Percentiles rank a stretch among this genome's conserved stretches.
phyloP scores from a whole-genome alignment of 2,329 filamentous ascomycete genomes.

The Gnomoniopsis sp. region DNA sequence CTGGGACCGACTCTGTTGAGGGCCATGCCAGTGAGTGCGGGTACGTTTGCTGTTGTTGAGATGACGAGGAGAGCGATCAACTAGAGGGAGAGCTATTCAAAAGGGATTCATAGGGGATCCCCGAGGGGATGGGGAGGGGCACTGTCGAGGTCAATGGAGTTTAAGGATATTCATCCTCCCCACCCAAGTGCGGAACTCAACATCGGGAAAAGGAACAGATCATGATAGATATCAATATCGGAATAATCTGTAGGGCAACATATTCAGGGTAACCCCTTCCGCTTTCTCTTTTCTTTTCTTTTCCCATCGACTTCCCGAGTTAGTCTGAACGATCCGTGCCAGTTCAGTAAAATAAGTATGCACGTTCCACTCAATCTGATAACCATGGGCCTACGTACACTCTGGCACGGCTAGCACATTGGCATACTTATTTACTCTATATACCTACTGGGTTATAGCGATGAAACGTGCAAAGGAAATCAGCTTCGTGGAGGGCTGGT shows the following conservation, averaged over 20 bases:
- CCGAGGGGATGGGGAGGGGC: not conserved
- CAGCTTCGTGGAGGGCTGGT: no score
- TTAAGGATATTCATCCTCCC: not conserved
- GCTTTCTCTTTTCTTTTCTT: no score
- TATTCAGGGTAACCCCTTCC: not conserved
- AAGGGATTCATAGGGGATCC: not conserved
- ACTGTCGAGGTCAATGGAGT: not conserved
- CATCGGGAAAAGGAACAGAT: constrained; percentile 1
- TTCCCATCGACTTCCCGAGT: no score
- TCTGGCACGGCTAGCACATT: no score
- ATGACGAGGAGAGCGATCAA: constrained; percentile 62
- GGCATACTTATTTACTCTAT: no score
- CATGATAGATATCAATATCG: not conserved
- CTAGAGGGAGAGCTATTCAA: constrained; percentile 19
- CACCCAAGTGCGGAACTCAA: not conserved
- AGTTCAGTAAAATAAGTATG: no score
- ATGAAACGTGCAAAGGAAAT: no score
- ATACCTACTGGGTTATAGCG: no score
- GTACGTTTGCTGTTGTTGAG: constrained; percentile 88
- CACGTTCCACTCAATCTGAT: no score
- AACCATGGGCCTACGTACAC: no score
- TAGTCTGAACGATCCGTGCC: no score
- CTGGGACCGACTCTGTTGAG: constrained; percentile 85
- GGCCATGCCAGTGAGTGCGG: constrained; percentile 95
- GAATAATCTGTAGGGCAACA: no score